A percentile compares a stretch with the other conserved stretches of the same genome.
These are phyloP conservation scores for Tetrapyrgos nigripes DNA, from an alignment of 1,284 basidiomycete species.

Conservation along the genomic window DNA sequence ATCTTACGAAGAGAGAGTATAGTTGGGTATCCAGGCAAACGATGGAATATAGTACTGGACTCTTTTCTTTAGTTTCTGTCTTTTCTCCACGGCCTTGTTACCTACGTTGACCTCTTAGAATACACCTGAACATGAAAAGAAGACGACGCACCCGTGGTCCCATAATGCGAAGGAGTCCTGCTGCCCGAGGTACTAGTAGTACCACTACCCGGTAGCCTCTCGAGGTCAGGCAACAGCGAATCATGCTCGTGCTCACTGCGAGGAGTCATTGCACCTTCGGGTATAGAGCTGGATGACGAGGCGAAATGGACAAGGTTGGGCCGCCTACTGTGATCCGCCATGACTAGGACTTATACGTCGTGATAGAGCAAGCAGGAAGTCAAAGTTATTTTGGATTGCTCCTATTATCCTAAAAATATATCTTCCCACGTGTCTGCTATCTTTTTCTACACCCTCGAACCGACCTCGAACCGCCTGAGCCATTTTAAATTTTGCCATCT, in stretches of 20 bases:
- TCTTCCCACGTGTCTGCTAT: no score
- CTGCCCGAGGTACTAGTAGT: slow-evolving; percentile 3
- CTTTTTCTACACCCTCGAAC: no score
- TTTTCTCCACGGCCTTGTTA: slow-evolving; percentile 3
- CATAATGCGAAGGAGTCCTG: not conserved
- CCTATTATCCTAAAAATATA: no score
- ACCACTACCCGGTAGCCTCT: slow-evolving; percentile 10
- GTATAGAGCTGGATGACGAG: slow-evolving; percentile 6
- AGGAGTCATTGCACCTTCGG: slow-evolving; percentile 13
- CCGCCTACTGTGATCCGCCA: slow-evolving; percentile 1
- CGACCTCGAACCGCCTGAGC: no score
- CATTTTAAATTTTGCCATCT: no score
- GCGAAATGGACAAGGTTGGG: not conserved
- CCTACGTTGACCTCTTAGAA: not conserved
- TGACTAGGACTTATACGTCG: no score
- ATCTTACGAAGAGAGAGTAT: slow-evolving; percentile 45
- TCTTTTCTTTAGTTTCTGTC: slow-evolving; percentile 25
- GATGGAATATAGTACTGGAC: slow-evolving; percentile 75
- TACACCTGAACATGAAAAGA: not conserved
- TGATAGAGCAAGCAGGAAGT: no score
- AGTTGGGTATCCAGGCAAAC: slow-evolving; percentile 84
- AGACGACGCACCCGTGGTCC: not conserved
- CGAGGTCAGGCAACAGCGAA: slow-evolving; percentile 7
- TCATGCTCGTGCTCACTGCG: slow-evolving; percentile 11
- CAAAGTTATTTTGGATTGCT: no score